Conservation (phyloP, 352 stramenopile genomes). For the Pythium plurisporium region DNA sequence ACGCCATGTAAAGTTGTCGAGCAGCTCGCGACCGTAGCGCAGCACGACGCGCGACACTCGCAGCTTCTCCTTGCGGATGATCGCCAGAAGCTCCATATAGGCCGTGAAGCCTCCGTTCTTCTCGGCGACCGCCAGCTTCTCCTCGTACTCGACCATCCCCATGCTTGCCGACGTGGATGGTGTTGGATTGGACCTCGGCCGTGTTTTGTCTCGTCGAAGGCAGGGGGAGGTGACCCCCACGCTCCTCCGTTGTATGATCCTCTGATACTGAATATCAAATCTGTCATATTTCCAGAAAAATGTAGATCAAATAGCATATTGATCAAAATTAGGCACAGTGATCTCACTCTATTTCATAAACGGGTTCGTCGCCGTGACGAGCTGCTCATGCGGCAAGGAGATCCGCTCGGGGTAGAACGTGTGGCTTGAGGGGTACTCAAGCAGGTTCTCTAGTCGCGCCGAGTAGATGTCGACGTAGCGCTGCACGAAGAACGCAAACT, state of each 20-base stretch:
- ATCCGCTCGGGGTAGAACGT: constrained; percentile 82
- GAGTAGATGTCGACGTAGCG: constrained; percentile 89
- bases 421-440: constrained; percentile 77
- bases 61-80: constrained; percentile 38
- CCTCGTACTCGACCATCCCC: constrained; percentile 29
- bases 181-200: neutral
- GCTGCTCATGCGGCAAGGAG: constrained; percentile 52
- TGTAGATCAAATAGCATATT: neutral
- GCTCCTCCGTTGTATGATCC: constrained; percentile 8
- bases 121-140: constrained; percentile 26
- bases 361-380: constrained; percentile 7
- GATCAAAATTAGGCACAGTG: constrained; percentile 6
- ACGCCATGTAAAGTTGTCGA: constrained; percentile 34
- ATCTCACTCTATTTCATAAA: constrained; percentile 8
- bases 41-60: constrained; percentile 26
- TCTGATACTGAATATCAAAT: neutral
- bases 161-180: too few species aligned
- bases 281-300: neutral
- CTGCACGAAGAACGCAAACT: constrained; percentile 85
- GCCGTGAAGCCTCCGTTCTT: constrained; percentile 22
- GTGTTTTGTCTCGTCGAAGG: neutral
- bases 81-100: constrained; percentile 30
- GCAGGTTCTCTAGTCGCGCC: constrained; percentile 74
- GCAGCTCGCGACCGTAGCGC: constrained; percentile 27
- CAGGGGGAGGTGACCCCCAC: neutral